Percentiles rank a stretch among this genome's conserved stretches.
These are phyloP conservation scores for Zymoseptoria tritici DNA, from an alignment of 2,329 filamentous ascomycete species.

Conservation along the genomic window DNA sequence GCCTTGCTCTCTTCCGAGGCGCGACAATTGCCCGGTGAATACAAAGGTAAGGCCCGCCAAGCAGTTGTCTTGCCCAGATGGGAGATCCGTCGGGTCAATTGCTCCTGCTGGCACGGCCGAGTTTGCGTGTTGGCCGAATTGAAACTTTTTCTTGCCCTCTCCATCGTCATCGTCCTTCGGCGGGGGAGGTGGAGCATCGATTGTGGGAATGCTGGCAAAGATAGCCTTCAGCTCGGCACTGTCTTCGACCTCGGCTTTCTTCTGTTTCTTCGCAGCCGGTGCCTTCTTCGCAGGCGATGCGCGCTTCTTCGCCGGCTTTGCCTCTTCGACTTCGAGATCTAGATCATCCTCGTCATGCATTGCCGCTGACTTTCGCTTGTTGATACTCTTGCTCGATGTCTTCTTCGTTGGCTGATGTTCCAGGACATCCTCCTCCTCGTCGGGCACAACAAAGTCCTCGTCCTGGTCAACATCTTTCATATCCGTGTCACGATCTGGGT, in stretches of 20 bases:
- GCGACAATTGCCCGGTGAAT: slow-evolving; percentile 81
- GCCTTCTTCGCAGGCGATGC: slow-evolving; percentile 39
- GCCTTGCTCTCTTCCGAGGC: slow-evolving; percentile 75
- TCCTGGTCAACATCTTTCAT: slow-evolving; percentile 46
- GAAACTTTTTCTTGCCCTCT: slow-evolving; percentile 56
- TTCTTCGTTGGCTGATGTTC: slow-evolving; percentile 35
- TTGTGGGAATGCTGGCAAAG: slow-evolving; percentile 75
- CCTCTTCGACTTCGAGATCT: slow-evolving; percentile 36
- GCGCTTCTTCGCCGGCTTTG: slow-evolving; percentile 53
- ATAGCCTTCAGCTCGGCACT: slow-evolving; percentile 72
- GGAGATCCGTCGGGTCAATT: slow-evolving; percentile 61
- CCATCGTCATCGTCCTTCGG: slow-evolving; percentile 44
- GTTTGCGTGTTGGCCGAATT: slow-evolving; percentile 54
- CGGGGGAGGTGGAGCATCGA: slow-evolving; percentile 78
- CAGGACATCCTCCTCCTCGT: slow-evolving; percentile 35
- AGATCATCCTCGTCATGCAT: slow-evolving; percentile 49
- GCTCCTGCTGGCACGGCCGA: slow-evolving; percentile 53
- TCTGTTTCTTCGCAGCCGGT: slow-evolving; percentile 47
- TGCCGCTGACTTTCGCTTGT: slow-evolving; percentile 55
- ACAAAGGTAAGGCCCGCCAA: slow-evolving; percentile 85
- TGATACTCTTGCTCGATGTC: slow-evolving; percentile 27
- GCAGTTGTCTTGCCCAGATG: slow-evolving; percentile 79
- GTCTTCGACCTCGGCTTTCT: slow-evolving; percentile 61
- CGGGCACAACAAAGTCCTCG: slow-evolving; percentile 39
- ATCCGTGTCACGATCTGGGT: slow-evolving; percentile 42